A percentile compares a stretch with the other conserved stretches of the same genome.
Conservation (phyloP, 352 stramenopile species). For the Pilasporangium apinafurcum region DNA sequence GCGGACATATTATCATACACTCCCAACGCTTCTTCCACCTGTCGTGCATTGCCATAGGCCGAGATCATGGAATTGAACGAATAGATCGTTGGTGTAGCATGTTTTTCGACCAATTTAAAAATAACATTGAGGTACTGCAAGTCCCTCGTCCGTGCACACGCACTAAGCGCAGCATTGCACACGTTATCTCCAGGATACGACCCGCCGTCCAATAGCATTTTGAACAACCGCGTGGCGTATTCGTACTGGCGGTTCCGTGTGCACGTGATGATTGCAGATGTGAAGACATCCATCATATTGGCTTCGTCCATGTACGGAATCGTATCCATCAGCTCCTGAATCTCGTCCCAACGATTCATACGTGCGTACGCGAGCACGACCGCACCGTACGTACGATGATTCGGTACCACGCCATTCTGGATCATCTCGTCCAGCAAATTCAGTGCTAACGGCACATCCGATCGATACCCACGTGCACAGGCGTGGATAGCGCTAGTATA, state of each 20-base stretch:
- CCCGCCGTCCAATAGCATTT: conserved; percentile 55
- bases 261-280: conserved; percentile 71
- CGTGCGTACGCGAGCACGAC: conserved; percentile 62
- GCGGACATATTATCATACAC: conserved; percentile 41
- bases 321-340: conserved; percentile 48
- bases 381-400: conserved; percentile 71
- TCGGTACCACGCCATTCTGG: conserved; percentile 37
- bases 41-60: conserved; percentile 58
- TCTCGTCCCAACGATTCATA: conserved; percentile 62
- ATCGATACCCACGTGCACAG: conserved; percentile 47
- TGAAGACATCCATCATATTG: conserved; percentile 61
- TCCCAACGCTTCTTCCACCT: conserved; percentile 55
- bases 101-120: conserved; percentile 49
- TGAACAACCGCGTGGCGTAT: conserved; percentile 52
- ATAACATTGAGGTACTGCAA: conserved; percentile 51
- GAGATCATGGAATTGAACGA: conserved; percentile 84
- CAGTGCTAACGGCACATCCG: conserved; percentile 45
- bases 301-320: conserved; percentile 50
- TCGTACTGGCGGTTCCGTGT: conserved; percentile 62
- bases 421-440: conserved; percentile 80
- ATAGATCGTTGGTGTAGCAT: conserved; percentile 58
- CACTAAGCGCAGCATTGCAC: conserved; percentile 61
- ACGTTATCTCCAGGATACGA: conserved; percentile 68
- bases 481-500: conserved; percentile 81
- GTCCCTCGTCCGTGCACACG: conserved; percentile 57